phyloP scores from a whole-genome alignment of 2,329 filamentous ascomycete species.

The Colletotrichum sansevieriae region DNA sequence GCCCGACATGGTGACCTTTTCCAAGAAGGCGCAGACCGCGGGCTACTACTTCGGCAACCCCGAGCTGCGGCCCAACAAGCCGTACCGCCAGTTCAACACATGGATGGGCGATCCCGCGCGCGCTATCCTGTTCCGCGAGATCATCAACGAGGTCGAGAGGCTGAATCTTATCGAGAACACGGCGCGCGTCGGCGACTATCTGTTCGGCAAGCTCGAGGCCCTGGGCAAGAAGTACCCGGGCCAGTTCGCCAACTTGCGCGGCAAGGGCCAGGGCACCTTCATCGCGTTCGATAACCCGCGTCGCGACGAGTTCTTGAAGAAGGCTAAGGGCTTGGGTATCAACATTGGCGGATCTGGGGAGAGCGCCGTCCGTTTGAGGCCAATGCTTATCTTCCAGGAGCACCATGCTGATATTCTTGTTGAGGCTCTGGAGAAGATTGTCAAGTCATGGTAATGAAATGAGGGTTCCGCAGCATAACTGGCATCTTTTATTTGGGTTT shows the following conservation, averaged over 20 bases:
- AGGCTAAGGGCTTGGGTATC: slow-evolving; percentile 83
- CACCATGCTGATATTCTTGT: slow-evolving; percentile 89
- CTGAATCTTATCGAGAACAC: slow-evolving; percentile 85
- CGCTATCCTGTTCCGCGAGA: slow-evolving; percentile 86
- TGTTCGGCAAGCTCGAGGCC: slow-evolving; percentile 77
- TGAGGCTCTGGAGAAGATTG: slow-evolving; percentile 81
- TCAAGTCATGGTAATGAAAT: slow-evolving; percentile 55
- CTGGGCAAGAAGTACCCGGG: slow-evolving; percentile 79
- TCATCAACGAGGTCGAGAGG: slow-evolving; percentile 83
- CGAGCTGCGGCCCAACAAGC: slow-evolving; percentile 87
- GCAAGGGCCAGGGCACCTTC: slow-evolving; percentile 90
- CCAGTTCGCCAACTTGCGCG: slow-evolving; percentile 85
- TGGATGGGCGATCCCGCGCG: slow-evolving; percentile 96
- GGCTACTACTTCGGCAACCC: slow-evolving; percentile 92
- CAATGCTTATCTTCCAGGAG: slow-evolving; percentile 94
- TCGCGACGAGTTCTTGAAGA: slow-evolving; percentile 82
- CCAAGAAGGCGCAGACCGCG: slow-evolving; percentile 94
- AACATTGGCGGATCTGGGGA: slow-evolving; percentile 89
- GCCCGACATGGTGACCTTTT: slow-evolving; percentile 95
- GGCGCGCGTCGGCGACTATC: slow-evolving; percentile 81
- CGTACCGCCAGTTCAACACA: slow-evolving; percentile 96
- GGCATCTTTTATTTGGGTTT: neutral
- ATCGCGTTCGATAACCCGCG: slow-evolving; percentile 90
- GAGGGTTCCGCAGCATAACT: neutral
- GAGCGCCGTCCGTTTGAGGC: slow-evolving; percentile 81